phyloP scores from a whole-genome alignment of 2,329 filamentous ascomycete genomes.

The Aphanoascus verrucosus region DNA sequence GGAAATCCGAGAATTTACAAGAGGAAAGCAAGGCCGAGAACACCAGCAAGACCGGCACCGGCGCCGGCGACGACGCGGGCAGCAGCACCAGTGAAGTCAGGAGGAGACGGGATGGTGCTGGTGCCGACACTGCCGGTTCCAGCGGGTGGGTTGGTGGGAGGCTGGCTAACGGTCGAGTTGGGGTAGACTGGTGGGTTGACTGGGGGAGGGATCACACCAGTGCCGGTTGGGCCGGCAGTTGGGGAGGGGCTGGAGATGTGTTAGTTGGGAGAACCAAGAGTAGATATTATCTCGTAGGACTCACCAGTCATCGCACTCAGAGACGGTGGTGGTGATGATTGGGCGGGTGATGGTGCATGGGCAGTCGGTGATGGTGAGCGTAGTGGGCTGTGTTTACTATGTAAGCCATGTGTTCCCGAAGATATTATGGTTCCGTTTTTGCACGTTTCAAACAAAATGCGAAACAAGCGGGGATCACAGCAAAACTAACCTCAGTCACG shows the following conservation, averaged over 20 bases:
- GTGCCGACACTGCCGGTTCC: constrained; percentile 19
- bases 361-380: constrained; percentile 56
- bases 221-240: constrained; percentile 14
- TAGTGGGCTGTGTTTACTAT: constrained; percentile 44
- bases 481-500: constrained; percentile 48
- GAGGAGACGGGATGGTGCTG: constrained; percentile 22
- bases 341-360: constrained; percentile 54
- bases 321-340: constrained; percentile 44
- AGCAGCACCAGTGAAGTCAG: constrained; percentile 43
- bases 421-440: too few relatives aligned
- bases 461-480: not conserved
- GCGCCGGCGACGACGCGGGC: constrained; percentile 38
- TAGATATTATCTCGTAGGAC: constrained; percentile 12
- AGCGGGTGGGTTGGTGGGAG: constrained; percentile 16
- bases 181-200: constrained; percentile 18
- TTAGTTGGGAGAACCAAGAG: not conserved
- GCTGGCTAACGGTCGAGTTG: constrained; percentile 17
- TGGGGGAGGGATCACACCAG: constrained; percentile 19
- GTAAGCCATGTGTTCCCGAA: not conserved
- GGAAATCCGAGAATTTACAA: constrained; percentile 27
- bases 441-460: not conserved
- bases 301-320: constrained; percentile 35
- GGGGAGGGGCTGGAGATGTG: constrained; percentile 13
- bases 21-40: constrained; percentile 42
- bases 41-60: constrained; percentile 43